Conservation (phyloP, 2,329 filamentous ascomycete genomes). For the Cordyceps militaris region DNA sequence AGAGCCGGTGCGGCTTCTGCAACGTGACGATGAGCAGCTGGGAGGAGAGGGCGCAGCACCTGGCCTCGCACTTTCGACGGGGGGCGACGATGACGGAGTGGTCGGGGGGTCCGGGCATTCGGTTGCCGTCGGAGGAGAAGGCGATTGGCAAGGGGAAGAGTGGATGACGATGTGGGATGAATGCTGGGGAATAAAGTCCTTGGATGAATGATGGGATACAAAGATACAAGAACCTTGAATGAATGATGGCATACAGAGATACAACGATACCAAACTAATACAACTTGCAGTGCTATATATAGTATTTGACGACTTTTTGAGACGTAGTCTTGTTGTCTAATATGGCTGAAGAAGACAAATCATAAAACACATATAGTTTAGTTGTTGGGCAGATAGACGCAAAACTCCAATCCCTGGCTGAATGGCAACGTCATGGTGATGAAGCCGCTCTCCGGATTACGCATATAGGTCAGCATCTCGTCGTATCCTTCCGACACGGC, state of each 20-base stretch:
- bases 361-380: background rate
- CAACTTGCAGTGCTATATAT: background rate
- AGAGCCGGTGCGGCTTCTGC: constrained; percentile 26
- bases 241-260: background rate
- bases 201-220: background rate
- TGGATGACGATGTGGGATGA: background rate
- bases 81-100: constrained; percentile 23
- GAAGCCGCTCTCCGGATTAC: constrained; percentile 38
- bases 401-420: constrained; percentile 16
- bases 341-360: too few relatives aligned
- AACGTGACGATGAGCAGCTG: constrained; percentile 20
- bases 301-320: background rate
- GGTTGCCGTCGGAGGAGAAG: background rate
- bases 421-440: constrained; percentile 24
- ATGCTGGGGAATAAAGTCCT: background rate
- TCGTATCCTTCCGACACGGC: constrained; percentile 30
- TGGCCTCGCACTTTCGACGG: constrained; percentile 23
- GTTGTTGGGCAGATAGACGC: constrained; percentile 17
- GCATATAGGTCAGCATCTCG: constrained; percentile 38
- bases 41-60: constrained; percentile 23
- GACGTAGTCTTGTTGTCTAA: background rate
- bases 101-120: constrained; percentile 9
- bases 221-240: background rate
- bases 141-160: background rate
- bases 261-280: background rate